Percentiles rank a stretch among this genome's conserved stretches.
Evolutionary conservation across 352 stramenopile species (phyloP).

Genomic region (Discostella stelligera): DNA sequence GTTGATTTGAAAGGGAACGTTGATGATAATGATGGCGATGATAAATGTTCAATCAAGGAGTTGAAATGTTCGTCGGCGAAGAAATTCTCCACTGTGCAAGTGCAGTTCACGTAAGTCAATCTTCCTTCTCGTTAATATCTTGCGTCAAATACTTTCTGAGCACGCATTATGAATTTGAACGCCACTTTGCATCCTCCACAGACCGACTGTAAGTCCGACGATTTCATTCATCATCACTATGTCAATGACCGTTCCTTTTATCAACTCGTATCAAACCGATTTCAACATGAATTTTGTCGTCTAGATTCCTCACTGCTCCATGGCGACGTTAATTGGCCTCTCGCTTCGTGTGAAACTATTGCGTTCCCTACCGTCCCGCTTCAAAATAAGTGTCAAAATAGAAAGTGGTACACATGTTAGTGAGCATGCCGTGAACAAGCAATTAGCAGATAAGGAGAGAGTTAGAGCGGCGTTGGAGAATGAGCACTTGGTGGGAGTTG

Average conservation of each 20-base stretch:
- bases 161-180: too few species aligned
- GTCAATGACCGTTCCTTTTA: too few species aligned
- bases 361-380: constrained; percentile 89
- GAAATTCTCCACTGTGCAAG: constrained; percentile 48
- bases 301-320: constrained; percentile 94
- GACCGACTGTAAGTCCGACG: constrained; percentile 81
- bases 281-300: not conserved
- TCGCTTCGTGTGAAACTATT: constrained; percentile 94
- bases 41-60: not conserved
- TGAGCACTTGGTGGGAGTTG: constrained; percentile 91
- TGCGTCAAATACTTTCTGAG: too few species aligned
- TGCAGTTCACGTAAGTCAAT: constrained; percentile 56
- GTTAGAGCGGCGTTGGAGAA: constrained; percentile 95
- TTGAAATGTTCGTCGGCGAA: not conserved
- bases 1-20: constrained; percentile 44
- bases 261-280: too few species aligned
- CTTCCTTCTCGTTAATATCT: too few species aligned
- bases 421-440: constrained; percentile 95
- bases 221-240: not conserved
- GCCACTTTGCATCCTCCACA: constrained; percentile 83
- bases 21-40: not conserved
- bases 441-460: constrained; percentile 96
- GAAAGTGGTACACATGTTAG: constrained; percentile 92
- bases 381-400: constrained; percentile 93
- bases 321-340: constrained; percentile 96